Base-by-base conservation (phyloP, 1,139 yeast species). In the Suhomyces bribrorum region DNA sequence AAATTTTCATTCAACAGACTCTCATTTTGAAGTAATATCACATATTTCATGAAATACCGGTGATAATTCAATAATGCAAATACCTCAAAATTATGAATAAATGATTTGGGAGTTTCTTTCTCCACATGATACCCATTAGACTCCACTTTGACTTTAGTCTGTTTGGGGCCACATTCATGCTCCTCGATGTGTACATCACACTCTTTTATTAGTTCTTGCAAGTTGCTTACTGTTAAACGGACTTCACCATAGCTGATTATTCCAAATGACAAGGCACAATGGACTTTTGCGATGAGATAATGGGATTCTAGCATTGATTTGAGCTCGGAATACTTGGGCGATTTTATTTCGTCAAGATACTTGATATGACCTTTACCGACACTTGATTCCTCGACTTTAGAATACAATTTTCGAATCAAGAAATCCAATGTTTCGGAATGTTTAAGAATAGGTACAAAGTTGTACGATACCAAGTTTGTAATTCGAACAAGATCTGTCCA, bases 401-500 rank as follows among this genome's bases (percentile, higher is more conserved):
- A 31, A 40, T 57, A 54, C 7, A 64, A 37, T 29, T 47, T 46
- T 7, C 46, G 45, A 5, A 66, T 32, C 5, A 55, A 40, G 7
- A 31, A 37, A 38, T 61, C 64, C 27, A 65, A 39, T 2, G 47
- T 47, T 15, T 52, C 54, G 9, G 60, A 50, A 27, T 55, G 53
- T 15, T 56, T 54, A 8, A 54, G 42, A 9, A 60, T 43, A 2
- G 66, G 61, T 1, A 60, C 51, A 18, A 64, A 49, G 14, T 61
- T 55, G 41, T 68, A 61, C 0, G 62, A 47, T 3, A 59, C 57
- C 31, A 64, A 47, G 49, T 70, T 70, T n/a, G 57, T 43, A 14
- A 67, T 38, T 23, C 75, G 45, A 8, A 71, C 46, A 13, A 66
- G 35, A 29, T 67, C 71, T 24, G 55, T 50, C 77, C 77, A 72